Evolutionary conservation across 805 yeast species (phyloP), one percentile per base, ranked within the genome.

Genomic region (Candida rishiriensis): DNA sequence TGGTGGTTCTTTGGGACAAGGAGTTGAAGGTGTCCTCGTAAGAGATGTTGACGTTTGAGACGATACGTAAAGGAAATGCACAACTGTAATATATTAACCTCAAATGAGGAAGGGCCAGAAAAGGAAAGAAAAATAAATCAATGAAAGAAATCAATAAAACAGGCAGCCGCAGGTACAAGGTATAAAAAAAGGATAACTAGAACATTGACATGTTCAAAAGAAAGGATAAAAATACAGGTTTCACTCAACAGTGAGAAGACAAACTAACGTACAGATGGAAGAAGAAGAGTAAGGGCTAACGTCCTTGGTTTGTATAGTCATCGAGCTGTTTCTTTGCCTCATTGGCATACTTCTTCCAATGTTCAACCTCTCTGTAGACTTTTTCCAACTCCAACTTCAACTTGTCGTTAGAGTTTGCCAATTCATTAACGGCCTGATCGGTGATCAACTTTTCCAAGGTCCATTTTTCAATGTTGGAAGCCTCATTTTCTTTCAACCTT

Each of bases 281-380:
- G 4, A 21, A 21, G 26, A 21, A 42, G 43, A 43, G 34, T 14
- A 12, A 28, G n/a, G 32, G 18, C 38, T 37, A 40, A 36, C 18
- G 21, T 43, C 43, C 14, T 35, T 40, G n/a, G 48, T 32, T 42
- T 45, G 38, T 28, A 49, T 41, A 10, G 21, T 38, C 16, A 29
- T 31, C 41, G 4, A 48, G 31, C 39, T 52, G 52, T 35, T 45
- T 46, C 42, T 53, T 49, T 34, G 46, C 48, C 36, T 52, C 43
- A 34, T 54, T 53, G 42, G 60, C 64, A 43, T 65, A 66, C 58
- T 73, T 74, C 62, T 89, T 86, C 81, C 89, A 84, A 49, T 77
- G 83, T 61, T 91, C 97, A 44, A 86, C 82, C 61, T 90, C 97
- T 54, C 95, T 76, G 73, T 91, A 91, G 13, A 97, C 95, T 60